Base-by-base conservation (phyloP, 495 filamentous ascomycete species). In the Xylaria nigripes region DNA sequence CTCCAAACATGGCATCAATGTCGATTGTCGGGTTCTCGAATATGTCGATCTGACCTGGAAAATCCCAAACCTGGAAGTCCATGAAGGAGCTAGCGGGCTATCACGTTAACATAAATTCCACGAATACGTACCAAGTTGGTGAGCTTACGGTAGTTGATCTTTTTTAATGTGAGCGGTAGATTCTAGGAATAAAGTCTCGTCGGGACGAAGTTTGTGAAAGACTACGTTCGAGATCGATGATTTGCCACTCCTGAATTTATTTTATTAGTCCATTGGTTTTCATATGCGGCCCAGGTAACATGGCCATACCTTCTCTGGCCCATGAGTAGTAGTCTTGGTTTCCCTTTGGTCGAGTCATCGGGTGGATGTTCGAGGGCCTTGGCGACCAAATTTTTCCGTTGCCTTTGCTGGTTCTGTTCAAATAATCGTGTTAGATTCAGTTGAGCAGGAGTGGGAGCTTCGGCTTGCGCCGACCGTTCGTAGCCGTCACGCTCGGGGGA, bases 1-100 rank as follows among this genome's bases (percentile, higher is more conserved):
- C 89, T 45, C 87, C 86, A 69, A 98, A 96, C 63, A 96, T 91
- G 61, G 86, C 84, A 60, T 95, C 89, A 27, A 90, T 82, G 68
- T 98, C 94, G 58, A 95, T 89, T 6, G 78, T 81, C 78, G 86
- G 69, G 38, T 74, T 75, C 27, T 95, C 88, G 47, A 90, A 80
- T 55, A 90, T 89, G 68, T 96, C 86, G 49, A 97, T 81, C 66
- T 96, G 90, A 24, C 91, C 90, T 0, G 94, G 93, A 50, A 98
- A 89, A 63, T 98, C 93, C 89, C 89, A 95, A 27, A 96, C 87
- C 65, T 97, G 91, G 63, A 98, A 95, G 62, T 96, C 90, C 90
- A 97, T 95, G 61, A 98, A 96, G 6, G 92, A 96, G 63, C 92
- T 95, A 53, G 36, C 24, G 24, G 6, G 25, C 13, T 21, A 36